Evolutionary conservation across 108 stramenopile species (phyloP).

Genomic region (Epithemia pelagica): DNA sequence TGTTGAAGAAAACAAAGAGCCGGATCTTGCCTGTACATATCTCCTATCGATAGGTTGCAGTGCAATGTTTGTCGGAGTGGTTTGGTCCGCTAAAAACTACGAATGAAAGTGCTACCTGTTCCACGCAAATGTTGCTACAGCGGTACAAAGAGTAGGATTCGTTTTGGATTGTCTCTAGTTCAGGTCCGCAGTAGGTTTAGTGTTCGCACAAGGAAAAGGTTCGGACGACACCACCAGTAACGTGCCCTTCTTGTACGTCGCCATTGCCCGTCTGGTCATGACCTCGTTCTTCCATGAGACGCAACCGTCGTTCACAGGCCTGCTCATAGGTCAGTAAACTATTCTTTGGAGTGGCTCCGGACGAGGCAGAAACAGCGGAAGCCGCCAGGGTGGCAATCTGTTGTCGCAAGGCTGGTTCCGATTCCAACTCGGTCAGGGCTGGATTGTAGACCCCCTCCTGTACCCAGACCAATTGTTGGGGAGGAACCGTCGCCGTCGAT

Average conservation of each 20-base stretch:
- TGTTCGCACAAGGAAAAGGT: slow-evolving; percentile 9
- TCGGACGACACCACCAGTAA: neutral
- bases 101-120: no score
- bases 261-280: neutral
- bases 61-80: no score
- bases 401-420: neutral
- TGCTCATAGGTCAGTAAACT: slow-evolving; percentile 4
- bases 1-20: no score
- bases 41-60: no score
- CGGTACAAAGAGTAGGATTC: no score
- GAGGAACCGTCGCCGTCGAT: slow-evolving; percentile 8
- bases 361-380: no score
- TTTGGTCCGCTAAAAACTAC: no score
- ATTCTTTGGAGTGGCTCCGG: no score
- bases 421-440: neutral
- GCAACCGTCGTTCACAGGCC: slow-evolving; percentile 5
- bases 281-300: slow-evolving; percentile 8
- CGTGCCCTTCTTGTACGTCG: neutral
- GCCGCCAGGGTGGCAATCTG: neutral
- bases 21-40: no score
- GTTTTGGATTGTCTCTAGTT: no score
- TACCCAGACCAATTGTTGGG: slow-evolving; percentile 6
- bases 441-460: neutral
- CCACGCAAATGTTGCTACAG: no score
- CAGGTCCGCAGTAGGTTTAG: no score